Evolutionary conservation across 2,329 filamentous ascomycete species (phyloP), one percentile per base, ranked within the genome.

Genomic region (Aspergillus terreus): DNA sequence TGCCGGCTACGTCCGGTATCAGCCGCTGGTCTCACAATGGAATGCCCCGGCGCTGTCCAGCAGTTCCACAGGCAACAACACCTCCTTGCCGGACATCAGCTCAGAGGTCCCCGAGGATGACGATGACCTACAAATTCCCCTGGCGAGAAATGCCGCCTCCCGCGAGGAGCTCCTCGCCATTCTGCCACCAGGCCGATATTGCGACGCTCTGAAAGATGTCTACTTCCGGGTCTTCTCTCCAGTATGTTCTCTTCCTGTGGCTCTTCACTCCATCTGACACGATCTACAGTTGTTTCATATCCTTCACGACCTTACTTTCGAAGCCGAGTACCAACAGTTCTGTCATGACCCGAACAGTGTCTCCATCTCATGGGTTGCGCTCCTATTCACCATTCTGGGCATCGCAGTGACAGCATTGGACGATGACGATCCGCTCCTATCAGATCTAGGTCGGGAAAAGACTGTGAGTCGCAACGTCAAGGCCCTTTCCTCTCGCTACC

Each of bases 261-360:
- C 12, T 33, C n/a, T 7, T 23, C 9, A 27, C 12, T 35, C 12
- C 3, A 11, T 17, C 10, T 19, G 27, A 30, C 27, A 21, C 23
- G 14, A 33, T 5, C 17, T 41, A 17, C 33, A 67, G 65, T 58
- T 74, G 11, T 74, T 73, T 45, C 71, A 74, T 56, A 66, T 74
- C 42, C 64, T 74, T 9, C 71, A 74, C 46, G 71, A 74, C 50
- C 61, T 70, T 42, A 71, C 70, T 4, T 74, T 74, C 35, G 64
- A 71, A 33, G 63, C 62, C 12, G 68, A 72, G 49, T 74, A 73
- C 52, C 62, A 66, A 36, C 60, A 63, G 15, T 74, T 74, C 47
- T 64, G 63, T 32, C 63, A 70, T 51, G 63, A 69, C 33, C 63
- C 69, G 1, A 56, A 58, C 46, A 67, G 66, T 40, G 69, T 71